Evolutionary conservation across 495 filamentous ascomycete species (phyloP).

Genomic region (Oidiodendron maius): DNA sequence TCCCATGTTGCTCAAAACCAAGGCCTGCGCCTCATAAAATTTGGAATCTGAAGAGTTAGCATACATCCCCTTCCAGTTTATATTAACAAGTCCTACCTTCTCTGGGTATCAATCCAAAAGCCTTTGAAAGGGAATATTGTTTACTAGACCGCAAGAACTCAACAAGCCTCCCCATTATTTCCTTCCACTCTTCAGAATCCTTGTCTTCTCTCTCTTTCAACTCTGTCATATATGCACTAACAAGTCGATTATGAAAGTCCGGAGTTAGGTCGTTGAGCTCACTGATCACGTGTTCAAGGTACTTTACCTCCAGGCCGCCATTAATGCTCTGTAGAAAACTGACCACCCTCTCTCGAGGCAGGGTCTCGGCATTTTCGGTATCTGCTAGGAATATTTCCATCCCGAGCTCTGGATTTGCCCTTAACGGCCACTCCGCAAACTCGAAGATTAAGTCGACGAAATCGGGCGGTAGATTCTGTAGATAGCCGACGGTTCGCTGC

Average conservation of each 20-base stretch:
- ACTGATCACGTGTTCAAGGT: slow-evolving; percentile 85
- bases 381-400: slow-evolving; percentile 96
- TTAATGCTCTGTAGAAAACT: slow-evolving; percentile 68
- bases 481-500: slow-evolving; percentile 77
- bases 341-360: slow-evolving; percentile 72
- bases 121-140: slow-evolving; percentile 74
- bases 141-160: slow-evolving; percentile 68
- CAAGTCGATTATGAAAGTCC: slow-evolving; percentile 79
- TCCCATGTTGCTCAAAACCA: slow-evolving; percentile 92
- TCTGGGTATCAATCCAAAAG: slow-evolving; percentile 64
- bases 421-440: slow-evolving; percentile 83
- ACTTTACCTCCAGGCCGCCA: slow-evolving; percentile 62
- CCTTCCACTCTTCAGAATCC: slow-evolving; percentile 44
- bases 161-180: slow-evolving; percentile 60
- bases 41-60: slow-evolving; percentile 53
- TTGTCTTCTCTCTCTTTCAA: slow-evolving; percentile 41
- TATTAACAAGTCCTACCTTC: slow-evolving; percentile 56
- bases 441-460: slow-evolving; percentile 89
- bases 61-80: slow-evolving; percentile 1
- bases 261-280: slow-evolving; percentile 81
- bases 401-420: slow-evolving; percentile 63
- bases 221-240: slow-evolving; percentile 66
- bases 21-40: slow-evolving; percentile 86
- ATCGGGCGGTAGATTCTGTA: slow-evolving; percentile 81
- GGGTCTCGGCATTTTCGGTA: slow-evolving; percentile 87